phyloP scores from a whole-genome alignment of 1,284 basidiomycete species.

The Ceratobasidium sp. region DNA sequence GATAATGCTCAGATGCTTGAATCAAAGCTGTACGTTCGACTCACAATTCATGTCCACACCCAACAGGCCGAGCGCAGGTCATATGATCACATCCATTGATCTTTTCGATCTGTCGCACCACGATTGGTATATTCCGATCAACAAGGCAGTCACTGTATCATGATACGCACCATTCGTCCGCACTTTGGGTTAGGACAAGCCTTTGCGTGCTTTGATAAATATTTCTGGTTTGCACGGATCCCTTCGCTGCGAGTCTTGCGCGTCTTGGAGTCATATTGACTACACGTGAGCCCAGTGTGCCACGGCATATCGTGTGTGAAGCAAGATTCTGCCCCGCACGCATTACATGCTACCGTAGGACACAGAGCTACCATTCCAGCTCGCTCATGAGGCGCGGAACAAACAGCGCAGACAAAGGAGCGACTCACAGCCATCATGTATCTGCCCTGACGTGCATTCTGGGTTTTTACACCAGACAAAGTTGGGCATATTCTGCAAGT shows the following conservation, averaged over 20 bases:
- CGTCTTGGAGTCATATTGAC: constrained; percentile 12
- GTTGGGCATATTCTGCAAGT: constrained; percentile 5
- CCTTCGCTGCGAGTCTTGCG: constrained; percentile 24
- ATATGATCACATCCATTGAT: constrained; percentile 20
- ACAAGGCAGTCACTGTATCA: no score
- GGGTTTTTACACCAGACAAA: constrained; percentile 41
- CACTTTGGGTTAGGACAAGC: constrained; percentile 9
- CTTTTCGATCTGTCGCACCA: constrained; percentile 2
- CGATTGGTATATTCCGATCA: neutral
- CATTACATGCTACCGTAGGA: constrained; percentile 23
- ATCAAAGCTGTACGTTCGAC: neutral
- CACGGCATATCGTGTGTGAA: constrained; percentile 37
- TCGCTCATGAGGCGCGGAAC: neutral
- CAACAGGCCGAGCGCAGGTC: constrained; percentile 11
- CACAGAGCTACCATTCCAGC: neutral
- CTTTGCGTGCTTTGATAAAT: constrained; percentile 22
- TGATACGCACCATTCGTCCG: neutral
- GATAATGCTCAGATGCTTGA: neutral
- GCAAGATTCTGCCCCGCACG: constrained; percentile 5
- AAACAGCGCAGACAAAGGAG: neutral
- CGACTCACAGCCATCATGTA: constrained; percentile 20
- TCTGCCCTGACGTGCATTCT: constrained; percentile 21
- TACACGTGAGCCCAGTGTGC: constrained; percentile 41
- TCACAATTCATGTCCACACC: constrained; percentile 35
- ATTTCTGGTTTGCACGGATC: constrained; percentile 20